These are phyloP conservation scores for Mycena citricolor DNA, from an alignment of 1,284 basidiomycete species.

Conservation along the genomic window DNA sequence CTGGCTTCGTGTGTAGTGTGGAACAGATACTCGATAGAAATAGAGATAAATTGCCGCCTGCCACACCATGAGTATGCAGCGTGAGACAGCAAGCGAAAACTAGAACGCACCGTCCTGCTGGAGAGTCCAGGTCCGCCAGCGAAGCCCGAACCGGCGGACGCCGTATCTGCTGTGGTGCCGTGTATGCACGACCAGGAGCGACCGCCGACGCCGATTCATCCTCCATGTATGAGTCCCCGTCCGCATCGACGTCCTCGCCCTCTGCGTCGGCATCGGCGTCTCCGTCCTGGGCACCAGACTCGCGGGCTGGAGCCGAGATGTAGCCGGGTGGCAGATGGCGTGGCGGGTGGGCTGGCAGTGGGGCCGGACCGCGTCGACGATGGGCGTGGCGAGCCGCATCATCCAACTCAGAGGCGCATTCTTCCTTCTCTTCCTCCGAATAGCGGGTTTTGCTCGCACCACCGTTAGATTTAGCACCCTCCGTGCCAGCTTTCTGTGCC, in stretches of 20 bases:
- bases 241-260: slow-evolving; percentile 31
- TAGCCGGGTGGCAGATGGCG: no score
- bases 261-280: slow-evolving; percentile 33
- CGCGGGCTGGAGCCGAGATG: no score
- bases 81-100: slow-evolving; percentile 4
- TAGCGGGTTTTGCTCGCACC: no score
- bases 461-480: slow-evolving; percentile 23
- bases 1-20: slow-evolving; percentile 58
- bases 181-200: no score
- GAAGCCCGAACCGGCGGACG: slow-evolving; percentile 39
- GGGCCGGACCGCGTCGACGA: no score
- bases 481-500: slow-evolving; percentile 46
- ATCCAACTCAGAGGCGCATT: no score
- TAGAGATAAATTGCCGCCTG: slow-evolving; percentile 58
- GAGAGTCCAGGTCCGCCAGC: slow-evolving; percentile 57
- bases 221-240: slow-evolving; percentile 28
- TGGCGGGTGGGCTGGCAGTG: no score
- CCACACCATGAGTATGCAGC: slow-evolving; percentile 3
- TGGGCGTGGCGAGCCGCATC: no score
- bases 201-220: slow-evolving; percentile 19
- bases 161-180: no score
- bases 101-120: slow-evolving; percentile 52
- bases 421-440: no score
- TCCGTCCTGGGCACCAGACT: no score
- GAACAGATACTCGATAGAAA: slow-evolving; percentile 62